Evolutionary conservation across 208 protist species (phyloP).

Genomic region (Crithidia sp.): DNA sequence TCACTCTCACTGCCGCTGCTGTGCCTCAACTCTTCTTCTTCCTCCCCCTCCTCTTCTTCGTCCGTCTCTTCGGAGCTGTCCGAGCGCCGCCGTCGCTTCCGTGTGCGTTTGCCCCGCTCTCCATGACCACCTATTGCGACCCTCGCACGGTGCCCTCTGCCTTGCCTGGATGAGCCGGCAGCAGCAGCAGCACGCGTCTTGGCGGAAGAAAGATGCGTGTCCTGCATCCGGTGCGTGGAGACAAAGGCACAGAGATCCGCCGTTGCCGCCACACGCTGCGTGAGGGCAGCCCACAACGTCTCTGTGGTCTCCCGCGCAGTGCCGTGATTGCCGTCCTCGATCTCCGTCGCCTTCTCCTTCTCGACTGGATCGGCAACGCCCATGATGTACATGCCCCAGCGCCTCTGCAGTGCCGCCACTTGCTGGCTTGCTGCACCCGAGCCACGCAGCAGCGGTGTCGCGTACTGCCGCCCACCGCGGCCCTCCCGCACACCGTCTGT

Average conservation of each 20-base stretch:
- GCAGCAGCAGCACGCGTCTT: neutral
- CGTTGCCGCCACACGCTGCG: constrained; percentile 32
- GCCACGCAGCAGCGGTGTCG: constrained; percentile 34
- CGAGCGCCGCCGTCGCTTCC: constrained; percentile 1
- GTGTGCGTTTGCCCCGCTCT: too few species aligned
- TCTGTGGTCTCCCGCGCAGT: neutral
- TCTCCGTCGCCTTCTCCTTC: neutral
- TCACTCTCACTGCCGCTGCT: neutral
- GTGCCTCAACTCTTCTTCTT: neutral
- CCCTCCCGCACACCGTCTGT: constrained; percentile 19
- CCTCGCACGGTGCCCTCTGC: neutral
- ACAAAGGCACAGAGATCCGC: constrained; percentile 24
- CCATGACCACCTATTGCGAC: too few species aligned
- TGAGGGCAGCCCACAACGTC: constrained; percentile 25
- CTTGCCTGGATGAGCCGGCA: neutral
- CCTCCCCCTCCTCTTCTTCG: neutral
- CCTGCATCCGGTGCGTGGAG: constrained; percentile 15
- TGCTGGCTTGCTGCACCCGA: constrained; percentile 12
- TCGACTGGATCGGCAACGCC: neutral
- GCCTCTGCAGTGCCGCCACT: constrained; percentile 23
- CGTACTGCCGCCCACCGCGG: constrained; percentile 23
- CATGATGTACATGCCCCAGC: constrained; percentile 23
- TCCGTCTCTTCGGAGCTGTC: constrained; percentile 2
- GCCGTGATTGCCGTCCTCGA: neutral
- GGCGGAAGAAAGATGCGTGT: neutral